Conservation (phyloP, 1,139 yeast genomes). For the Geotrichum fermentans region DNA sequence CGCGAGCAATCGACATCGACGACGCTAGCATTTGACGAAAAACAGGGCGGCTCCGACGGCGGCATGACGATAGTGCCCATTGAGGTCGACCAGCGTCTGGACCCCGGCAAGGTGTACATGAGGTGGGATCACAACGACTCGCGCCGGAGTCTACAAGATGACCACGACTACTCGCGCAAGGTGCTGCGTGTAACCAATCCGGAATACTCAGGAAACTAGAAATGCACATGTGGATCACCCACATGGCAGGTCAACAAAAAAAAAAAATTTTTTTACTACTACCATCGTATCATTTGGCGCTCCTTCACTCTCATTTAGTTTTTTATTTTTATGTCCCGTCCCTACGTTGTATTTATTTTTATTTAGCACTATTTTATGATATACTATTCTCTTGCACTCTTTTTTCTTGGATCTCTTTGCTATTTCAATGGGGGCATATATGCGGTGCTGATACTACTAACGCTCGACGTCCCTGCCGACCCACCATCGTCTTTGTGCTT, state of each 20-base stretch:
- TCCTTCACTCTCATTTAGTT: background rate
- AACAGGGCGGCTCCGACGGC: slow-evolving; percentile 17
- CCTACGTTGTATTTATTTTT: no score
- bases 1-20: slow-evolving; percentile 13
- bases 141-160: slow-evolving; percentile 63
- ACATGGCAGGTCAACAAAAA: background rate
- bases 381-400: no score
- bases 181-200: slow-evolving; percentile 71
- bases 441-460: no score
- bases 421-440: no score
- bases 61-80: slow-evolving; percentile 46
- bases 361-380: no score
- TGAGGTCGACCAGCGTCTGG: slow-evolving; percentile 59
- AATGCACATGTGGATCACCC: background rate
- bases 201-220: slow-evolving; percentile 25
- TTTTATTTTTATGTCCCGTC: no score
- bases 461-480: no score
- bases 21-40: slow-evolving; percentile 11
- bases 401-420: no score
- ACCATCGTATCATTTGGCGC: background rate
- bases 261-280: no score
- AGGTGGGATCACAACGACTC: slow-evolving; percentile 51
- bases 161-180: slow-evolving; percentile 66
- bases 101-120: slow-evolving; percentile 60
- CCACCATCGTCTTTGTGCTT: no score